Evolutionary conservation across 2,329 filamentous ascomycete genomes (phyloP).

Genomic region (Scolecobasidium constrictum): DNA sequence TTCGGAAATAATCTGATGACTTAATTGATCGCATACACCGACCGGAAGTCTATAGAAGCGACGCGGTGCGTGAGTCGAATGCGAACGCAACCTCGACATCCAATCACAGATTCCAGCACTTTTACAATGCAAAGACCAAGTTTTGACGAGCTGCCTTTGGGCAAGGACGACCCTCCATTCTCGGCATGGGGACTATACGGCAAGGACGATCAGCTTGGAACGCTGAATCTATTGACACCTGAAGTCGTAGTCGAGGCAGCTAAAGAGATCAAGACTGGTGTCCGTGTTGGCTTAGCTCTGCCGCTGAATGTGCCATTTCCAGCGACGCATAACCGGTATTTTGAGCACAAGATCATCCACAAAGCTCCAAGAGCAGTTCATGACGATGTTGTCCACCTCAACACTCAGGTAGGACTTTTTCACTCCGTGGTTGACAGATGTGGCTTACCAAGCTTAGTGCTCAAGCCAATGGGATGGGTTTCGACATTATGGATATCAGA

Average conservation of each 20-base stretch:
- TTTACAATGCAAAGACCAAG: no score
- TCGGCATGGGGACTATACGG: conserved; percentile 26
- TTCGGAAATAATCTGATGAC: no score
- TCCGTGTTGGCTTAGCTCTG: conserved; percentile 32
- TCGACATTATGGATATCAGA: background rate
- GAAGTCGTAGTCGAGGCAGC: conserved; percentile 31
- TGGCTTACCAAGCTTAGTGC: no score
- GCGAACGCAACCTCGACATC: no score
- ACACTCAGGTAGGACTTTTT: conserved; percentile 35
- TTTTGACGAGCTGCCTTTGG: conserved; percentile 38
- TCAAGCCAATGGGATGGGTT: conserved; percentile 36
- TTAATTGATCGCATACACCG: no score
- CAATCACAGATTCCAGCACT: no score
- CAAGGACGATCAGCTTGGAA: conserved; percentile 37
- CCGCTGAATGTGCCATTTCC: conserved; percentile 22
- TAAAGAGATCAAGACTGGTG: conserved; percentile 29
- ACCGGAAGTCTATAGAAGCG: no score
- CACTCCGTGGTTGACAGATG: no score
- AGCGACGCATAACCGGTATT: conserved; percentile 23
- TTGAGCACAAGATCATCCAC: conserved; percentile 6
- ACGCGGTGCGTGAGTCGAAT: no score
- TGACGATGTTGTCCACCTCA: conserved; percentile 34
- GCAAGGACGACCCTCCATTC: conserved; percentile 34
- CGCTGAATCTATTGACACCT: conserved; percentile 42
- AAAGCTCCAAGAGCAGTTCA: conserved; percentile 10